phyloP scores from a whole-genome alignment of 257 asterid genomes.

The Cynanchum wilfordii region DNA sequence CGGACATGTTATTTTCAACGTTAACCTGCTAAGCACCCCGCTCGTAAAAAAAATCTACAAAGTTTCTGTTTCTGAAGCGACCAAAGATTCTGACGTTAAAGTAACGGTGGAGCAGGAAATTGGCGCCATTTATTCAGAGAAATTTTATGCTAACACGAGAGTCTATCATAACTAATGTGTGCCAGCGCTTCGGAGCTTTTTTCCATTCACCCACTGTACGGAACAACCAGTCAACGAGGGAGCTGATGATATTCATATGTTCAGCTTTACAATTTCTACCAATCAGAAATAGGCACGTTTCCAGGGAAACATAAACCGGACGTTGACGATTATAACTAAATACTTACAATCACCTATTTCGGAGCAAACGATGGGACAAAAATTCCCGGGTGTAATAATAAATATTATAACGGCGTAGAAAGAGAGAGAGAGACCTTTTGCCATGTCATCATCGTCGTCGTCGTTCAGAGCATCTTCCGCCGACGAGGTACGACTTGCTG shows the following conservation, averaged over 20 bases:
- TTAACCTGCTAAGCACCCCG: no score
- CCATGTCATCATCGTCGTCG: conserved; percentile 26
- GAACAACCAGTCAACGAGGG: not conserved
- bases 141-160: not conserved
- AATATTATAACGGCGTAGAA: not conserved
- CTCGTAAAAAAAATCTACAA: no score
- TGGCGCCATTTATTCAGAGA: not conserved
- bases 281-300: not conserved
- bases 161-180: not conserved
- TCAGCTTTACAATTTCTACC: not conserved
- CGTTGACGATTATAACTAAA: not conserved
- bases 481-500: not conserved
- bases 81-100: not conserved
- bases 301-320: not conserved
- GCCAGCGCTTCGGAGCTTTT: not conserved
- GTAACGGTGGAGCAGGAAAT: not conserved
- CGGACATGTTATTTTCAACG: no score
- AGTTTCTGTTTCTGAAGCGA: not conserved
- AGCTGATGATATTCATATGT: no score
- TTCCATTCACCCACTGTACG: no score
- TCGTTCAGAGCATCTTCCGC: not conserved
- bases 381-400: not conserved
- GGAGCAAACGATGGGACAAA: conserved; percentile 12
- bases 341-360: conserved; percentile 5
- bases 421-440: conserved; percentile 1